phyloP scores from a whole-genome alignment of 352 stramenopile genomes.

The Peronospora belbahrii region DNA sequence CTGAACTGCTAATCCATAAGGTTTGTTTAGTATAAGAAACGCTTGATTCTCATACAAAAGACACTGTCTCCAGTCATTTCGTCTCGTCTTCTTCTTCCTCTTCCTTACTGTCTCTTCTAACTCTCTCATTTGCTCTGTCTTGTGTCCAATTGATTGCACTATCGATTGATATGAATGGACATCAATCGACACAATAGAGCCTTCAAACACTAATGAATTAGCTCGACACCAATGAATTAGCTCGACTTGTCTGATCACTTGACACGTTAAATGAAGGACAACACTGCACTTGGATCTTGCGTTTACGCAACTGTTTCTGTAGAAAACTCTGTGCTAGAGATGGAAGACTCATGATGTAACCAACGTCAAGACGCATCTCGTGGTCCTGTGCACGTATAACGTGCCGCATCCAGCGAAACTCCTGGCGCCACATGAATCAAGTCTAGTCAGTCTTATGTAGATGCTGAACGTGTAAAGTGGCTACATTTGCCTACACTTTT shows the following conservation, averaged over 20 bases:
- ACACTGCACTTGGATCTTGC: slow-evolving; percentile 49
- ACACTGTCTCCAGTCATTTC: slow-evolving; percentile 25
- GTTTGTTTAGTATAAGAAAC: slow-evolving; percentile 64
- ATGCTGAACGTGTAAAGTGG: background rate
- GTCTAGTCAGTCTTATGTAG: too few species aligned
- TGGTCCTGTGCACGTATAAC: slow-evolving; percentile 35
- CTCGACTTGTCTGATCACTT: slow-evolving; percentile 8
- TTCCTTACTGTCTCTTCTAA: background rate
- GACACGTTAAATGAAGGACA: background rate
- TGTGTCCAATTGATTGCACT: slow-evolving; percentile 11
- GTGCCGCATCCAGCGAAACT: slow-evolving; percentile 47
- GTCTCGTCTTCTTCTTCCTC: background rate
- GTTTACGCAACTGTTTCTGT: slow-evolving; percentile 55
- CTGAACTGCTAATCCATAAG: slow-evolving; percentile 58
- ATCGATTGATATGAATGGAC: slow-evolving; percentile 33
- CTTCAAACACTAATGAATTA: slow-evolving; percentile 31
- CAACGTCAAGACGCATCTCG: slow-evolving; percentile 63
- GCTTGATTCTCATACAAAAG: slow-evolving; percentile 48
- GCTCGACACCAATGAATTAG: slow-evolving; percentile 30
- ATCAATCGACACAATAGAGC: slow-evolving; percentile 45
- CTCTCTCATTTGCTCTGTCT: background rate
- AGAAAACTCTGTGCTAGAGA: slow-evolving; percentile 45
- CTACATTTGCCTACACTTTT: background rate
- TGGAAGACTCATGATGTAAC: slow-evolving; percentile 50
- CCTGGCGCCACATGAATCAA: slow-evolving; percentile 26